Base-by-base conservation (phyloP, 1,284 basidiomycete species). In the Cutaneotrichosporon mucoides region DNA sequence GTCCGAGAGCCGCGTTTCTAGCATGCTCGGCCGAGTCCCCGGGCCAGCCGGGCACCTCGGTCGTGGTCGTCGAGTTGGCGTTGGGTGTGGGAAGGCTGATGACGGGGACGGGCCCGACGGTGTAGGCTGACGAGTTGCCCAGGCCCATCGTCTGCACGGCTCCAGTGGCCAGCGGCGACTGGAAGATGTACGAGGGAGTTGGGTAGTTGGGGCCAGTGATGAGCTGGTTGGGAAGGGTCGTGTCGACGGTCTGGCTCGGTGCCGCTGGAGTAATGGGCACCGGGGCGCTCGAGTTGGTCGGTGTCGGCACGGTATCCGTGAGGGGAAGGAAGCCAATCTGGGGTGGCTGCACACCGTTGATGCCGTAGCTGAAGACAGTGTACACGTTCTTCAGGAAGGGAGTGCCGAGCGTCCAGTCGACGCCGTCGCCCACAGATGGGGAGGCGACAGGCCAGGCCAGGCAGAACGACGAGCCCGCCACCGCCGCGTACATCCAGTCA, bases 351-450 rank as follows among this genome's bases (percentile, higher is more conserved):
- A 66, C 63, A 10, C 68, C 68, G 45, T 73, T 66, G 54, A 76
- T 72, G 6, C 76, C 76, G 57, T 76, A 74, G 56, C 69, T 64
- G 53, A 85, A 93, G 50, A 93, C 81, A 4, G 87, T 86, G 73
- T 93, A 93, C 0, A 91, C 88, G 2, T 88, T 88, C 50, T 86
- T 82, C 59, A 94, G 72, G 75, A 93, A 93, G 0, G 88, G 82
- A 3, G 84, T 80, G n/a, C 90, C 90, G 81, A 93, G 80, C 73
- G 91, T 88, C 91, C 91, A 94, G 72, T 91, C 90, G 46, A 93
- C 83, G 3, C 89, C 90, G 73, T 90, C 87, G 10, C 85, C 73
- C 54, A 82, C 85, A 0, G 87, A 86, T 4, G 84, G 80, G 6
- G 78, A 75, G 1, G 88, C 90, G 56, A 82, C 80, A 0, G 90